Evolutionary conservation across 139 green algal species (phyloP), one percentile per base, ranked within the genome.

Genomic region (Micractinium sp.): DNA sequence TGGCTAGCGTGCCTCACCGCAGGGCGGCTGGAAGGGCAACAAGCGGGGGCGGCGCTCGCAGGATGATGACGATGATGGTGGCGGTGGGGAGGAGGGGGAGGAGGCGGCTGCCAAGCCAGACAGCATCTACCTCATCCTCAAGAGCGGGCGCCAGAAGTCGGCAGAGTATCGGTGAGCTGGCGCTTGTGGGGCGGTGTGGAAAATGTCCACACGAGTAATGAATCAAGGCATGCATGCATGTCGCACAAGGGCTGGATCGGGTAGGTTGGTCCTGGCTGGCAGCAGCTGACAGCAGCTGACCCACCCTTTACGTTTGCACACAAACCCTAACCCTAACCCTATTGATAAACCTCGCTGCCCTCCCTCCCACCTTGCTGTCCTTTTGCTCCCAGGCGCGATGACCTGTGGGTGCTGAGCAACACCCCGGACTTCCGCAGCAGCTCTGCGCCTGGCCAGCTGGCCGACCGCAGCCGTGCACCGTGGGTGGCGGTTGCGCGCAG

Each of bases 381-480:
- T 4, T 20, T 39, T 36, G 80, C 20, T 85, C 22, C 86, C 92
- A 92, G 92, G 82, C 94, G 93, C 47, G 89, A 95, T 82, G 94
- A 97, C 81, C 82, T 97, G 22, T 97, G 95, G 95, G 79, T 97
- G 31, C 15, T 97, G 16, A 93, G 93, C 86, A 94, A 67, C 83
- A n/a, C 89, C 27, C 90, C 94, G 12, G 61, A 87, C 18, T 90
- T 95, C 71, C 79, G 73, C 35, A 47, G 39, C 39, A 67, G 75
- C 36, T 76, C 76, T 31, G 78, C 41, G 9, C 60, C 86, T 33
- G 85, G 89, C 71, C 82, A 66, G 33, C 47, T 88, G 25, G 78
- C 84, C n/a, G 90, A 89, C 67, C 90, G 85, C 33, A 77, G 38
- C 35, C 22, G 35, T 0, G 80, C 67, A 56, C 81, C 89, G 29